These are phyloP conservation scores for Withania somnifera DNA, from an alignment of 305 asterid species.

Conservation along the genomic window DNA sequence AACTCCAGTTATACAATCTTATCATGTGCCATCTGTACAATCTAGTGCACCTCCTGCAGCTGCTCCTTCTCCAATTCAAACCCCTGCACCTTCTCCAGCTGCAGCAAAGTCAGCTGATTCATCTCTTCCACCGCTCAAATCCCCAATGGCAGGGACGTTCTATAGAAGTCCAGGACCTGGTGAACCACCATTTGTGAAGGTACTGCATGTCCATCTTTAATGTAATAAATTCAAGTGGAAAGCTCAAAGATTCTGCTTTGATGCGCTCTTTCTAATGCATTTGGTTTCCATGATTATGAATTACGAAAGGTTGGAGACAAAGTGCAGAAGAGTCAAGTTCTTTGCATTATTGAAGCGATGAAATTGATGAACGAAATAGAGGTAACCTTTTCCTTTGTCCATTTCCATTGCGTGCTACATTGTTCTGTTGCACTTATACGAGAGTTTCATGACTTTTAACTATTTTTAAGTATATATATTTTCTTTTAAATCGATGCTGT, in stretches of 20 bases:
- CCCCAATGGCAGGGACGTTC: constrained; percentile 92
- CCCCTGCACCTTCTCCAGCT: constrained; percentile 34
- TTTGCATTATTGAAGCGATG: constrained; percentile 95
- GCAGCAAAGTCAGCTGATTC: constrained; percentile 46
- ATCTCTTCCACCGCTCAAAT: constrained; percentile 60
- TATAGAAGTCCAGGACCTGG: constrained; percentile 77
- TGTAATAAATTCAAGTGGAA: neutral
- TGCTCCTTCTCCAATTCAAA: constrained; percentile 23
- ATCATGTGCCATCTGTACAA: constrained; percentile 5
- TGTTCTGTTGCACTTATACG: neutral
- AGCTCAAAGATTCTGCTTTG: neutral
- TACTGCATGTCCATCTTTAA: constrained; percentile 4
- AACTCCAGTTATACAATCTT: constrained; percentile 11
- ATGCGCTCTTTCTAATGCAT: neutral
- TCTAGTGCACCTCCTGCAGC: constrained; percentile 8
- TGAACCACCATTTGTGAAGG: constrained; percentile 85
- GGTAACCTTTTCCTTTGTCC: constrained; percentile 35
- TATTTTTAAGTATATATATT: neutral
- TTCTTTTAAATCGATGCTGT: neutral
- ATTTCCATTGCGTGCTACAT: neutral
- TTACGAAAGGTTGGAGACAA: constrained; percentile 73
- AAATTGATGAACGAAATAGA: constrained; percentile 97
- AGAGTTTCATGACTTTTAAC: neutral
- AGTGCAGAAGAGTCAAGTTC: constrained; percentile 84
- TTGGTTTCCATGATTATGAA: constrained; percentile 4